phyloP scores from a whole-genome alignment of 768 basidiomycete species.

The Collybiopsis confluens region DNA sequence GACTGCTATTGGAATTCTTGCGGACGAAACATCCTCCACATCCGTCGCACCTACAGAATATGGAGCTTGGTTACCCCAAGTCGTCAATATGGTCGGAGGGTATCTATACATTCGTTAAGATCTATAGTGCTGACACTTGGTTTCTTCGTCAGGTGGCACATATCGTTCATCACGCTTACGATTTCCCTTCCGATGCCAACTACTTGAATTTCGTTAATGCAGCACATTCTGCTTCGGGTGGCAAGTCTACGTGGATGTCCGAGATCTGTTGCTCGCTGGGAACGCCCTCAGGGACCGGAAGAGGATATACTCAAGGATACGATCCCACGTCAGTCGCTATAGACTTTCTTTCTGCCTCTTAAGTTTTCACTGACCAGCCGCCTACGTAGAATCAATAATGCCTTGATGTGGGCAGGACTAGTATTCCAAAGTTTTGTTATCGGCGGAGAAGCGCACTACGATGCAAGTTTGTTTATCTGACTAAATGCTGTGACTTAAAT shows the following conservation, averaged over 20 bases:
- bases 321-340: conserved; percentile 30
- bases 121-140: background rate
- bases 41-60: conserved; percentile 27
- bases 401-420: conserved; percentile 32
- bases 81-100: conserved; percentile 22
- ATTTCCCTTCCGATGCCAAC: conserved; percentile 35
- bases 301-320: conserved; percentile 29
- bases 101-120: background rate
- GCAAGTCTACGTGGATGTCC: conserved; percentile 36
- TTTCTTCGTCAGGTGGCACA: conserved; percentile 26
- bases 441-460: conserved; percentile 32
- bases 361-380: background rate
- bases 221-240: conserved; percentile 22
- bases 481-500: background rate
- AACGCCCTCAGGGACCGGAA: conserved; percentile 28
- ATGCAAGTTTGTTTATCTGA: conserved; percentile 20
- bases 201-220: conserved; percentile 27
- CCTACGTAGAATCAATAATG: conserved; percentile 28
- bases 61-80: conserved; percentile 30
- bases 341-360: no score
- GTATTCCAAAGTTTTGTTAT: conserved; percentile 35
- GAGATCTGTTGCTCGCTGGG: conserved; percentile 34
- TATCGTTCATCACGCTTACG: conserved; percentile 42
- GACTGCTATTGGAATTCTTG: conserved; percentile 32
- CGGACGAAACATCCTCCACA: conserved; percentile 37